phyloP scores from a whole-genome alignment of 768 basidiomycete species.

The Auriscalpium vulgare region DNA sequence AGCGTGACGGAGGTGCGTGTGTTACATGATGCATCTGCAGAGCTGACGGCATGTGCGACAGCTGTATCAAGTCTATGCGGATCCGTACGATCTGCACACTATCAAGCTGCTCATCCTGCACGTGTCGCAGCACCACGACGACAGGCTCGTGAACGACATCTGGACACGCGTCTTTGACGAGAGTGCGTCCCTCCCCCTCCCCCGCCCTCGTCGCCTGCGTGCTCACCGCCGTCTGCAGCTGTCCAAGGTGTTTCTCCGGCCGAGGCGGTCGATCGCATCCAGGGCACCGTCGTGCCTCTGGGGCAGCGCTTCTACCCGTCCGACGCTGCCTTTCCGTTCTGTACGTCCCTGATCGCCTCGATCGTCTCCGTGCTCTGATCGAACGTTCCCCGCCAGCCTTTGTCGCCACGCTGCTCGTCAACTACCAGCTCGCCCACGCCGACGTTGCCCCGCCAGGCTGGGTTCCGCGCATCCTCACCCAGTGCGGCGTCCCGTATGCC shows the following conservation, averaged over 20 bases:
- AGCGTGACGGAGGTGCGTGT: constrained; percentile 75
- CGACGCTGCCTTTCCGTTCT: constrained; percentile 81
- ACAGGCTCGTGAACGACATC: constrained; percentile 69
- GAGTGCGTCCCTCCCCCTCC: constrained; percentile 36
- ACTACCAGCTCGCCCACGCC: constrained; percentile 58
- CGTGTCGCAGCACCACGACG: constrained; percentile 88
- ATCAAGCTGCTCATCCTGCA: constrained; percentile 88
- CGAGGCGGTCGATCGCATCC: constrained; percentile 53
- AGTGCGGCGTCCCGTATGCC: constrained; percentile 73
- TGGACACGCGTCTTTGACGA: constrained; percentile 86
- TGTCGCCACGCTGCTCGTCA: constrained; percentile 66
- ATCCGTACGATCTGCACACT: constrained; percentile 75
- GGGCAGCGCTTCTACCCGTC: constrained; percentile 88
- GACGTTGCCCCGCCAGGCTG: constrained; percentile 64
- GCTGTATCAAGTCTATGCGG: constrained; percentile 85
- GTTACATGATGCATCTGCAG: background rate
- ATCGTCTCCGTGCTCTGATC: background rate
- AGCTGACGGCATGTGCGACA: constrained; percentile 23
- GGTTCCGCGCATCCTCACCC: constrained; percentile 69
- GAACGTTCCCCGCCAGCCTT: constrained; percentile 42
- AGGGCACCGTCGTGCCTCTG: constrained; percentile 57
- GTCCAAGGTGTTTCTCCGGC: constrained; percentile 46
- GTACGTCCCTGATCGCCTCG: constrained; percentile 38
- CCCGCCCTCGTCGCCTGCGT: background rate
- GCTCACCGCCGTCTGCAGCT: constrained; percentile 30